Base-by-base conservation (phyloP, 805 yeast genomes). In the Maudiozyma barnettii region DNA sequence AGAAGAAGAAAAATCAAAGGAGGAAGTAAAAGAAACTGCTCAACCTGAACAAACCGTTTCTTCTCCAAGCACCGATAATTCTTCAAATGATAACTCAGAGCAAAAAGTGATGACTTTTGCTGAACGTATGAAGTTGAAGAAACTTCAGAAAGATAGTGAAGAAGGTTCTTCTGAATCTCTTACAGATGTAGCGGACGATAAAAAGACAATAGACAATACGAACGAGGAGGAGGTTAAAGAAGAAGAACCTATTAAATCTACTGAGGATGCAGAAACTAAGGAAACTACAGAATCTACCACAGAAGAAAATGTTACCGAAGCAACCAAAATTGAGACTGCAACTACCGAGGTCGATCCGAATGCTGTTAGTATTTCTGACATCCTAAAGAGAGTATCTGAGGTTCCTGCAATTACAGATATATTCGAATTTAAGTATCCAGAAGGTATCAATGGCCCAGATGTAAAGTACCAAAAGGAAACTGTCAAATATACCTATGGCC, bases 401-500 rank as follows among this genome's bases (percentile, higher is more conserved):
- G 81, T 81, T 8, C 61, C 66, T 44, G 70, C 74, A 18, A 75
- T 84, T 47, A 76, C 72, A 43, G 79, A 83, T 60, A 76, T 83
- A 45, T 79, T 69, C 59, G 51, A 65, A 9, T 73, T 73, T 61
- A 56, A 67, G 20, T 84, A 84, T 61, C 83, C 86, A 39, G 75
- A 71, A 53, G 77, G 73, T 20, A 59, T 75, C 44, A 65, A 63
- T 21, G 70, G 70, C 39, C 83, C 80, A 45, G 81, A 77, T 56
- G 52, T 68, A 4, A 72, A 69, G 55, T 70, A 77, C 44, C 57
- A 59, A 46, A 58, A 51, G 35, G 53, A 47, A 23, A 49, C 49
- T 33, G 54, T 60, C 30, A 61, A 64, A 53, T 71, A 73, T 59
- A 74, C 81, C 55, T 91, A 93, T 64, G 95, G 89, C 61, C 86